A percentile compares a stretch with the other conserved stretches of the same genome.
phyloP scores from a whole-genome alignment of 305 asterid genomes.

The Fraxinus greggii region DNA sequence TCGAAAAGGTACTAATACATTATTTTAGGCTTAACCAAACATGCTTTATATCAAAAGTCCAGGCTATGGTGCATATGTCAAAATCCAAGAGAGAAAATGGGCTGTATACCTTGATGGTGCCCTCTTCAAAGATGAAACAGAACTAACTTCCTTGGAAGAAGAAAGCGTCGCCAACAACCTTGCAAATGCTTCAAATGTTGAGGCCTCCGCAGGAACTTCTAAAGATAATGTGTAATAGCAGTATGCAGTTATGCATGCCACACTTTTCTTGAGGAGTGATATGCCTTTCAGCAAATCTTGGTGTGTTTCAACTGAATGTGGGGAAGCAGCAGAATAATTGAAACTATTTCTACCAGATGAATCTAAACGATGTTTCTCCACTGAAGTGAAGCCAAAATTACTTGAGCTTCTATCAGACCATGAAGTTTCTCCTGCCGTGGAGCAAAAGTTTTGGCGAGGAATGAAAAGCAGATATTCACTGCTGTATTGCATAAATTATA shows the following conservation, averaged over 20 bases:
- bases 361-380: conserved; percentile 83
- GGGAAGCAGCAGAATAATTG: conserved; percentile 74
- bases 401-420: conserved; percentile 96
- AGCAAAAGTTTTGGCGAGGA: conserved; percentile 81
- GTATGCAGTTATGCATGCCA: conserved; percentile 84
- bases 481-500: conserved; percentile 35
- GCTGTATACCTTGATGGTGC: conserved; percentile 63
- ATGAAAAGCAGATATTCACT: conserved; percentile 92
- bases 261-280: conserved; percentile 96
- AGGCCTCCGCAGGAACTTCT: conserved; percentile 82
- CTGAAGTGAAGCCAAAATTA: conserved; percentile 82
- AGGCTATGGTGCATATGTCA: conserved; percentile 2
- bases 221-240: conserved; percentile 67
- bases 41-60: neutral
- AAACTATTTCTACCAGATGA: conserved; percentile 70
- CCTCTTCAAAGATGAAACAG: conserved; percentile 66
- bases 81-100: conserved; percentile 12
- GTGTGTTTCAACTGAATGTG: conserved; percentile 78
- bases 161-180: conserved; percentile 76
- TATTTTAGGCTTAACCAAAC: neutral
- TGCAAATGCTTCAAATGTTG: conserved; percentile 92
- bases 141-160: conserved; percentile 89
- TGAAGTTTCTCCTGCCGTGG: conserved; percentile 79
- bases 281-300: conserved; percentile 98
- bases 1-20: neutral